These are phyloP conservation scores for Aphelidium insulamus DNA, from an alignment of 371 early-diverging fungal species.

Conservation along the genomic window DNA sequence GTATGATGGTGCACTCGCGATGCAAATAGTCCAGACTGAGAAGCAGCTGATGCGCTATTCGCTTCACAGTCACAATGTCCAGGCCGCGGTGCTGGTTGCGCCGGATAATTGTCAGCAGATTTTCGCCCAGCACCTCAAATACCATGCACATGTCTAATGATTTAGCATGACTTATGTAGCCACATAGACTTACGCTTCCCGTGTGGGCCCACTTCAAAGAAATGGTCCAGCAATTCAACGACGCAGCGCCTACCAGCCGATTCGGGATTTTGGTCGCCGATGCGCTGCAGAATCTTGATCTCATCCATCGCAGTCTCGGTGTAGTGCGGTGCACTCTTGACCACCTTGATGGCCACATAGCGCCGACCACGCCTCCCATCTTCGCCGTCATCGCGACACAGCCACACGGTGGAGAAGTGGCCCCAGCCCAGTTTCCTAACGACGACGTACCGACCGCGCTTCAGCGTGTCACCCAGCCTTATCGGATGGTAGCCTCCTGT, in stretches of 20 bases:
- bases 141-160: slow-evolving; percentile 72
- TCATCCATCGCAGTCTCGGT: slow-evolving; percentile 91
- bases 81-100: slow-evolving; percentile 55
- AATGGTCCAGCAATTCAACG: slow-evolving; percentile 68
- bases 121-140: slow-evolving; percentile 90
- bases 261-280: slow-evolving; percentile 27
- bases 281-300: slow-evolving; percentile 62
- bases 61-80: slow-evolving; percentile 57
- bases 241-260: slow-evolving; percentile 37
- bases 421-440: slow-evolving; percentile 93
- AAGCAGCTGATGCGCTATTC: slow-evolving; percentile 63
- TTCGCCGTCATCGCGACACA: slow-evolving; percentile 52
- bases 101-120: slow-evolving; percentile 59
- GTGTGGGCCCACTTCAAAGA: slow-evolving; percentile 66
- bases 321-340: slow-evolving; percentile 83
- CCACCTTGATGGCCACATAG: slow-evolving; percentile 86
- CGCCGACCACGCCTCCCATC: slow-evolving; percentile 23
- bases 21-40: slow-evolving; percentile 83
- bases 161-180: background rate
- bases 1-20: slow-evolving; percentile 88
- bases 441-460: slow-evolving; percentile 51
- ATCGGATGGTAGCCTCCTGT: slow-evolving; percentile 77
- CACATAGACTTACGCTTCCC: slow-evolving; percentile 46
- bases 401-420: slow-evolving; percentile 94
- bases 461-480: slow-evolving; percentile 55